Conservation (phyloP, 352 stramenopile genomes). For the Pythium pyrilobum region DNA sequence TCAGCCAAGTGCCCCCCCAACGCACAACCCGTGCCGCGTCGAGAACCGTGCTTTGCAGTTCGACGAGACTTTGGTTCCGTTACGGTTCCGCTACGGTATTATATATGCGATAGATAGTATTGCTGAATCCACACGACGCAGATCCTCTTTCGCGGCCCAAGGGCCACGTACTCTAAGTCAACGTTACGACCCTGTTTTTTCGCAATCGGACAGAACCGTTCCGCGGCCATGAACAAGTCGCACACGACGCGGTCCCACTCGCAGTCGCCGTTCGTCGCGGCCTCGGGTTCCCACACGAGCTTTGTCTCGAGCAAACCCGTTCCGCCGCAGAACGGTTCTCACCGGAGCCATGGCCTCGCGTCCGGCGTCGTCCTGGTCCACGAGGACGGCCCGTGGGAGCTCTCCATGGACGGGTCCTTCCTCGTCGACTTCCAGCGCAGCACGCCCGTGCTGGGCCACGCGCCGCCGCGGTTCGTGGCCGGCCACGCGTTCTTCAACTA, state of each 20-base stretch:
- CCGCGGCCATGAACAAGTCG: conserved; percentile 9
- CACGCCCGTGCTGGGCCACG: conserved; percentile 12
- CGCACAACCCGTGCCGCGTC: too few relatives aligned
- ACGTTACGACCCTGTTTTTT: too few relatives aligned
- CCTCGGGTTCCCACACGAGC: conserved; percentile 13
- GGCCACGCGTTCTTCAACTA: conserved; percentile 32
- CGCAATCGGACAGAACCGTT: too few relatives aligned
- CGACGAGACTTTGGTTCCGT: too few relatives aligned
- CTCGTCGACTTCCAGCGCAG: conserved; percentile 12
- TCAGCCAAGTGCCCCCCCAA: too few relatives aligned
- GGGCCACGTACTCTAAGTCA: too few relatives aligned
- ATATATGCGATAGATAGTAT: too few relatives aligned
- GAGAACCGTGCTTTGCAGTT: too few relatives aligned
- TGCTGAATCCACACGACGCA: too few relatives aligned
- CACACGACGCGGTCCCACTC: conserved; percentile 3
- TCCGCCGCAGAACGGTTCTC: too few relatives aligned
- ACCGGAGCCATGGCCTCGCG: neutral
- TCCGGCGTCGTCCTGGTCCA: conserved; percentile 11
- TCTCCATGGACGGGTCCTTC: conserved; percentile 11
- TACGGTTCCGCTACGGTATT: too few relatives aligned
- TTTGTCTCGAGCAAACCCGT: conserved; percentile 6
- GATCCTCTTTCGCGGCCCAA: too few relatives aligned
- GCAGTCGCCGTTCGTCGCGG: conserved; percentile 7
- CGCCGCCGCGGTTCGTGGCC: conserved; percentile 15
- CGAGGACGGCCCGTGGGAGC: conserved; percentile 15